phyloP scores from a whole-genome alignment of 352 stramenopile species.

The Phytophthora boehmeriae region DNA sequence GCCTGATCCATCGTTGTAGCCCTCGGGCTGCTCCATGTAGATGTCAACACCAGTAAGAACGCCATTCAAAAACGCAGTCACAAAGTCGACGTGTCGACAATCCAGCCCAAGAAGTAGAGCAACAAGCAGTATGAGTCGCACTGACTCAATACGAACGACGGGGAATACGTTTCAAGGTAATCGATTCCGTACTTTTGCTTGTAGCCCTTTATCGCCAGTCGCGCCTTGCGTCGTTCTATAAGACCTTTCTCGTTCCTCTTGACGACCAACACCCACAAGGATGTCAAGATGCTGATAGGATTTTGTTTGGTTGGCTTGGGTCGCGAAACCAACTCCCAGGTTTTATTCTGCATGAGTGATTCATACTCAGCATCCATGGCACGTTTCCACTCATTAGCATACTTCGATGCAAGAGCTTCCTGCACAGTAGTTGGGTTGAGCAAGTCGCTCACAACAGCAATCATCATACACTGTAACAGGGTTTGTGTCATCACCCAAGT shows the following conservation, averaged over 20 bases:
- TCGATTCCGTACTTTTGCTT: conserved; percentile 7
- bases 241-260: conserved; percentile 9
- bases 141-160: conserved; percentile 10
- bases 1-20: conserved; percentile 7
- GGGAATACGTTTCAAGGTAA: conserved; percentile 10
- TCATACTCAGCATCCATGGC: conserved; percentile 7
- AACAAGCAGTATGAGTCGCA: not conserved
- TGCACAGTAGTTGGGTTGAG: not conserved
- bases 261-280: conserved; percentile 5
- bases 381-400: not conserved
- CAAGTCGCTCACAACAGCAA: not conserved
- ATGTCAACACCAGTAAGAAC: conserved; percentile 1
- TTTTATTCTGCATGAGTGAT: conserved; percentile 2
- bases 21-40: conserved; percentile 14
- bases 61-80: not conserved
- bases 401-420: not conserved
- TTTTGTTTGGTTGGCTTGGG: conserved; percentile 1
- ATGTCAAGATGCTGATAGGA: not conserved
- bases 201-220: conserved; percentile 11
- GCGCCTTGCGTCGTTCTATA: conserved; percentile 8
- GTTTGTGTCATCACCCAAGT: not conserved
- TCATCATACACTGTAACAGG: not conserved
- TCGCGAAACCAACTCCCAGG: conserved; percentile 5
- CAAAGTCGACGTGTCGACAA: conserved; percentile 6
- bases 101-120: not conserved